These are phyloP conservation scores for Centella asiatica DNA, from an alignment of 129 eudicot genomes.

Conservation along the genomic window DNA sequence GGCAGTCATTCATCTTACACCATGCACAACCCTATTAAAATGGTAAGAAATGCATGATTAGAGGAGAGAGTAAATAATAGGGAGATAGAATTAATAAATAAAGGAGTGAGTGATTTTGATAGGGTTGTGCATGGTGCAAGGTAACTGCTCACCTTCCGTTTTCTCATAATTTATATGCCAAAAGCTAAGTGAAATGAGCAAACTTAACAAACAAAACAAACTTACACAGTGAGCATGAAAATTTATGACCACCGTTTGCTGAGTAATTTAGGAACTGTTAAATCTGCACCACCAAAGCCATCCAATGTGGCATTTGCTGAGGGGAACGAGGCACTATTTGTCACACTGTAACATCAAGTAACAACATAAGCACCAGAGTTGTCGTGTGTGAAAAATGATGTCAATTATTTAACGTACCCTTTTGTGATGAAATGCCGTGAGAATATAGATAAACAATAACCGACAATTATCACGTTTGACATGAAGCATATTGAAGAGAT, in stretches of 20 bases:
- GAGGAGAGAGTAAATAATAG: too few relatives aligned
- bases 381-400: neutral
- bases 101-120: too few relatives aligned
- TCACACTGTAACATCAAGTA: conserved; percentile 31
- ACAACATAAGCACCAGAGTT: neutral
- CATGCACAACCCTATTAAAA: too few relatives aligned
- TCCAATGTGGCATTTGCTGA: conserved; percentile 65
- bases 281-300: conserved; percentile 78
- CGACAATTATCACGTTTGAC: too few relatives aligned
- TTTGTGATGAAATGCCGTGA: neutral
- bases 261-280: conserved; percentile 58
- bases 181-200: neutral
- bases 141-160: too few relatives aligned
- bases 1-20: too few relatives aligned
- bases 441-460: neutral
- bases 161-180: too few relatives aligned
- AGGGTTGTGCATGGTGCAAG: too few relatives aligned
- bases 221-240: neutral
- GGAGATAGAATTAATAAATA: too few relatives aligned
- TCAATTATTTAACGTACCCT: neutral
- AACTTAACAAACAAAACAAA: neutral
- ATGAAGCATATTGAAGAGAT: too few relatives aligned
- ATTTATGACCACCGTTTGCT: conserved; percentile 31
- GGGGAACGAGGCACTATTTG: conserved; percentile 78
- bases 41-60: too few relatives aligned